Percentiles rank a stretch among this genome's conserved stretches.
Conservation (phyloP, 331 rosid species). For the Stylosanthes scabra region DNA sequence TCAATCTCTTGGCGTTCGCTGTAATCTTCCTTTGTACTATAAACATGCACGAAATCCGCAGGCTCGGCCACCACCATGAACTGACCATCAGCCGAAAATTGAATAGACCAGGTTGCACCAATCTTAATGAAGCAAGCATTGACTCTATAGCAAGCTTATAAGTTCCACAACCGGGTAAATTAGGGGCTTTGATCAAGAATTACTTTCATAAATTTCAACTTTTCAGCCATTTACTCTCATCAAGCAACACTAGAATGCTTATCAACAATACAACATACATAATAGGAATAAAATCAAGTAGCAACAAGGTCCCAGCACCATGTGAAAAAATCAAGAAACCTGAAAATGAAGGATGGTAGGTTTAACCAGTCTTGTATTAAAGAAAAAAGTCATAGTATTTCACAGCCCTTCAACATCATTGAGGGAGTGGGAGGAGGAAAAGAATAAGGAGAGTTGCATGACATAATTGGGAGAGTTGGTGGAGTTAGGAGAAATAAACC, state of each 20-base stretch:
- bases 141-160: not conserved
- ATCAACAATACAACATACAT: slow-evolving; percentile 11
- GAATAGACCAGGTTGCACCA: slow-evolving; percentile 87
- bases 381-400: slow-evolving; percentile 88
- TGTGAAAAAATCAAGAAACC: slow-evolving; percentile 56
- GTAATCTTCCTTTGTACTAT: slow-evolving; percentile 67
- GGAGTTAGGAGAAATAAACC: too few species aligned
- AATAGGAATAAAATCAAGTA: not conserved
- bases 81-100: slow-evolving; percentile 83
- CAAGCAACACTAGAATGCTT: not conserved
- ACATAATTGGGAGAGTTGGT: too few species aligned
- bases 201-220: not conserved
- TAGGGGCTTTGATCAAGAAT: not conserved
- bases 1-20: not conserved
- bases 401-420: slow-evolving; percentile 57
- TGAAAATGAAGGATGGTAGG: slow-evolving; percentile 98
- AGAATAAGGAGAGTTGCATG: too few species aligned
- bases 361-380: slow-evolving; percentile 86
- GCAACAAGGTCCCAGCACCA: not conserved
- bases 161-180: not conserved
- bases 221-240: slow-evolving; percentile 16
- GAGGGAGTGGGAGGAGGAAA: too few species aligned
- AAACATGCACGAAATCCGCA: slow-evolving; percentile 95
- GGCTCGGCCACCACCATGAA: slow-evolving; percentile 93
- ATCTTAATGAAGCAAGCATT: slow-evolving; percentile 3